These are phyloP conservation scores for Medakamo hakoo DNA, from an alignment of 139 green algal genomes.

Conservation along the genomic window DNA sequence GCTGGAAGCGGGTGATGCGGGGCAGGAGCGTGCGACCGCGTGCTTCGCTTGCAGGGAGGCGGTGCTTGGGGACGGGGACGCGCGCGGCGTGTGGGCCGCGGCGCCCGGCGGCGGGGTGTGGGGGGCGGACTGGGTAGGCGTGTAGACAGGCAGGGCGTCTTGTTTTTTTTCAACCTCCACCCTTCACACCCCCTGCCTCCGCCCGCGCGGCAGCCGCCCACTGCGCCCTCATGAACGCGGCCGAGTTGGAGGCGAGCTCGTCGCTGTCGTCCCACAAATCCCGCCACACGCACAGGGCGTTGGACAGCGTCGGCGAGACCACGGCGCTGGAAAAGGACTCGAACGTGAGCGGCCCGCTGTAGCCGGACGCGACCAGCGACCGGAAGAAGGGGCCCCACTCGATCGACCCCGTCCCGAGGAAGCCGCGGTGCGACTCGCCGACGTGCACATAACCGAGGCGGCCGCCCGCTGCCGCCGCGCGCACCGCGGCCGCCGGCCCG, in stretches of 20 bases:
- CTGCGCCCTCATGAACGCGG: slow-evolving; percentile 11
- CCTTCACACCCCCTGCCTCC: too few species aligned
- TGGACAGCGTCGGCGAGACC: slow-evolving; percentile 21
- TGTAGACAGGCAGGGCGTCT: too few species aligned
- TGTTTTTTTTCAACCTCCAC: too few species aligned
- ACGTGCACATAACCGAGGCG: slow-evolving; percentile 32
- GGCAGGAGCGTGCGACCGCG: too few species aligned
- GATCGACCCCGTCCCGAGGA: slow-evolving; percentile 31
- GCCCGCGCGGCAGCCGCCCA: slow-evolving; percentile 3
- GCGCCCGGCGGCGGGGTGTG: too few species aligned
- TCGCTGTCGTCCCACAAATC: slow-evolving; percentile 28
- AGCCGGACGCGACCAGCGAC: slow-evolving; percentile 16
- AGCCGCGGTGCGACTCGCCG: slow-evolving; percentile 33
- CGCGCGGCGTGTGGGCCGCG: too few species aligned
- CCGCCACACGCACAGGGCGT: slow-evolving; percentile 34
- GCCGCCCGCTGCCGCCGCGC: slow-evolving; percentile 15
- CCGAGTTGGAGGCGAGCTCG: slow-evolving; percentile 13
- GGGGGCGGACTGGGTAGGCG: too few species aligned
- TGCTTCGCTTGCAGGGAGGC: too few species aligned
- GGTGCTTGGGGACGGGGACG: too few species aligned
- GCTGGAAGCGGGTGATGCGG: too few species aligned
- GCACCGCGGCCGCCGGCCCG: slow-evolving; percentile 8
- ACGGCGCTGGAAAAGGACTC: slow-evolving; percentile 33
- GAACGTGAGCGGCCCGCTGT: slow-evolving; percentile 31
- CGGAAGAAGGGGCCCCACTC: slow-evolving; percentile 23